phyloP scores from a whole-genome alignment of 495 filamentous ascomycete species.

The Xylaria sp. region DNA sequence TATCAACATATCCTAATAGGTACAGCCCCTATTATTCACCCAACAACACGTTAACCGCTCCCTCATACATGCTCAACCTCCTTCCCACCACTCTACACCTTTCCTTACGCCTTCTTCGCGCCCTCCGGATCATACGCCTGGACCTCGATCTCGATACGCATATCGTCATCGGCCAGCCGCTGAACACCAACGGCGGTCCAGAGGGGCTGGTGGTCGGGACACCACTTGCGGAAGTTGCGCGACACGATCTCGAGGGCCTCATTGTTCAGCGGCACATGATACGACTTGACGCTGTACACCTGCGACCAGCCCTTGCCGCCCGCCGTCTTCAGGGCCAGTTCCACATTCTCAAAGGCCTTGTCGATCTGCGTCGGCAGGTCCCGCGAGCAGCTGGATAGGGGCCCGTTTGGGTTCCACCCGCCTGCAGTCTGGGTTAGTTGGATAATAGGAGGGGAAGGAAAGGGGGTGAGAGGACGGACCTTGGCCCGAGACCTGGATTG shows the following conservation, averaged over 20 bases:
- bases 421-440: conserved; percentile 39
- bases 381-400: neutral
- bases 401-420: conserved; percentile 52
- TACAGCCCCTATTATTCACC: no score
- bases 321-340: conserved; percentile 53
- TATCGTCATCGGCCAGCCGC: conserved; percentile 51
- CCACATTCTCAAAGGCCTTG: conserved; percentile 62
- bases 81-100: no score
- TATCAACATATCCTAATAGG: no score
- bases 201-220: conserved; percentile 57
- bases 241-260: conserved; percentile 51
- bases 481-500: conserved; percentile 63
- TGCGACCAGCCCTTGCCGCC: conserved; percentile 66
- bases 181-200: conserved; percentile 58
- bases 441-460: neutral
- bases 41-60: no score
- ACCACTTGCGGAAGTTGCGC: conserved; percentile 55
- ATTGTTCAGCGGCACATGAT: conserved; percentile 50
- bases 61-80: no score
- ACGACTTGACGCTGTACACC: conserved; percentile 59
- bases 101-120: conserved; percentile 14
- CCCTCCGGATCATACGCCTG: conserved; percentile 43
- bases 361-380: conserved; percentile 52
- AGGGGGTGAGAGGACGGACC: conserved; percentile 39
- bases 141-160: conserved; percentile 66